A percentile compares a stretch with the other conserved stretches of the same genome.
These are phyloP conservation scores for Dichotomopilus funicola DNA, from an alignment of 2,329 filamentous ascomycete species.

Conservation along the genomic window DNA sequence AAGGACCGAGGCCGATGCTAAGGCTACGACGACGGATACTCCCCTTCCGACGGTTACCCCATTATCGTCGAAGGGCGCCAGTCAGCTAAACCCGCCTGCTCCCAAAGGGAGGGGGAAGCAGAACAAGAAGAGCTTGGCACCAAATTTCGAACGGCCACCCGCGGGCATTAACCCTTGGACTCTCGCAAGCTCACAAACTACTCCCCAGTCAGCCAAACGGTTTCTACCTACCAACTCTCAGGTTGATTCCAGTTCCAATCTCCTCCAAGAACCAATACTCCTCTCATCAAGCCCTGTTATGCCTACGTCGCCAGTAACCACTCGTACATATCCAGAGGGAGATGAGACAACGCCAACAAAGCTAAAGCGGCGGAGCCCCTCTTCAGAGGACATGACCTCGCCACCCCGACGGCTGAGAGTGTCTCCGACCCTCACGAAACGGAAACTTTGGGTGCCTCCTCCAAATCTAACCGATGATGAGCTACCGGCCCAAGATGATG, in stretches of 20 bases:
- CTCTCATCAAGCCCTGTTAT: slow-evolving; percentile 26
- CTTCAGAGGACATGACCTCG: not conserved
- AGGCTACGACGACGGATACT: slow-evolving; percentile 2
- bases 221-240: slow-evolving; percentile 4
- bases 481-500: slow-evolving; percentile 36
- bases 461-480: slow-evolving; percentile 1
- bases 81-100: not conserved
- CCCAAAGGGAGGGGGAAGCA: slow-evolving; percentile 26
- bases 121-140: slow-evolving; percentile 16
- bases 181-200: slow-evolving; percentile 33
- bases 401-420: not conserved
- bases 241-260: not conserved
- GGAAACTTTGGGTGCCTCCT: not conserved
- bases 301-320: slow-evolving; percentile 6
- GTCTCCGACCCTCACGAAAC: slow-evolving; percentile 3
- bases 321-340: not conserved
- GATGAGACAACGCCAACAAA: not conserved
- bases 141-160: slow-evolving; percentile 18
- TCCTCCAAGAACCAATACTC: slow-evolving; percentile 20
- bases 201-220: slow-evolving; percentile 24
- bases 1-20: slow-evolving; percentile 8
- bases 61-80: slow-evolving; percentile 1
- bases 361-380: not conserved
- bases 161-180: slow-evolving; percentile 35
- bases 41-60: not conserved